Evolutionary conservation across 31 red algal genomes (phyloP).

Genomic region (Pterothamnion heteromorphum): DNA sequence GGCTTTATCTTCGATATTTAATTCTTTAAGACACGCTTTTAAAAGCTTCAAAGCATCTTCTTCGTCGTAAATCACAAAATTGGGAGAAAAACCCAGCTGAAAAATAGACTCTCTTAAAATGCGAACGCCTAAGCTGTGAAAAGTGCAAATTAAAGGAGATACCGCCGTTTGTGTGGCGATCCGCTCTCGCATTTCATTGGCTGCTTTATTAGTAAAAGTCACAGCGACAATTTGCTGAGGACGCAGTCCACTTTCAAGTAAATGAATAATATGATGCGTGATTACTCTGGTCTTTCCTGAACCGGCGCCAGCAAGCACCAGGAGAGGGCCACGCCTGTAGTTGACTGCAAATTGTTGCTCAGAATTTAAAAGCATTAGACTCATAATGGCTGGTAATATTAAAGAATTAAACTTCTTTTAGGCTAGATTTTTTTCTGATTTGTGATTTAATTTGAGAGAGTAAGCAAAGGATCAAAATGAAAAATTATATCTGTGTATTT

Average conservation of each 20-base stretch:
- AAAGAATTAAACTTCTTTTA: no score
- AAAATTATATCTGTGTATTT: no score
- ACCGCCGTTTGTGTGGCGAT: constrained; percentile 4
- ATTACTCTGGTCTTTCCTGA: constrained; percentile 91
- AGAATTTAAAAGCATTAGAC: no score
- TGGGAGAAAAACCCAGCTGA: constrained; percentile 44
- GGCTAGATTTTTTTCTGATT: no score
- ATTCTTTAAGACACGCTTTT: constrained; percentile 30
- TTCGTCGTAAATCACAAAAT: constrained; percentile 57
- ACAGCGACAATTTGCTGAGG: constrained; percentile 69
- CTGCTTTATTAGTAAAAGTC: constrained; percentile 91
- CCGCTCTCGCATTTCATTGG: constrained; percentile 73
- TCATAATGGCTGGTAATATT: no score
- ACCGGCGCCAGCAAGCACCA: constrained; percentile 81
- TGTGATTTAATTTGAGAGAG: no score
- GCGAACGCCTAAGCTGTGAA: constrained; percentile 65
- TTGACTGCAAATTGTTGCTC: no score
- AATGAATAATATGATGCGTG: constrained; percentile 72
- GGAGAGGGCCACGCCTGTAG: no score
- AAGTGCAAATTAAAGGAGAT: constrained; percentile 60
- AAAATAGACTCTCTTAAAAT: constrained; percentile 62
- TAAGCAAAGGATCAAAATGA: no score
- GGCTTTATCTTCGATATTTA: background rate
- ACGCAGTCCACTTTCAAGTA: constrained; percentile 40
- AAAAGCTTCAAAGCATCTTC: constrained; percentile 55